Percentiles rank a stretch among this genome's conserved stretches.
Evolutionary conservation across 352 stramenopile species (phyloP).

Genomic region (Phytopythium mirpurense): DNA sequence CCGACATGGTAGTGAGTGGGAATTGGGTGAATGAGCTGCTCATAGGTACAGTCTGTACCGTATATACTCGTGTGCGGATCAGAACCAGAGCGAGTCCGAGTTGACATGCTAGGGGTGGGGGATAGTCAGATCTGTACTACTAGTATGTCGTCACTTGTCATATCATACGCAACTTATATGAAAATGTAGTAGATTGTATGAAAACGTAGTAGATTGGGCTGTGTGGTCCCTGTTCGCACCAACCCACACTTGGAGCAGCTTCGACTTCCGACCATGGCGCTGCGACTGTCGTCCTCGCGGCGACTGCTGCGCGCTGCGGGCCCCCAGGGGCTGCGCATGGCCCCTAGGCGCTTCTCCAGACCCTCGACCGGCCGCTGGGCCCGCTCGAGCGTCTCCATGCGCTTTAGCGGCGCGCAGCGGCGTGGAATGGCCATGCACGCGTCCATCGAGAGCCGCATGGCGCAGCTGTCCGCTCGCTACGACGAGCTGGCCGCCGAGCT

Average conservation of each 20-base stretch:
- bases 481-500: constrained; percentile 60
- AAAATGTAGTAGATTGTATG: no score
- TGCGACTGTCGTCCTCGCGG: not conserved
- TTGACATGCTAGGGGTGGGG: not conserved
- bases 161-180: no score
- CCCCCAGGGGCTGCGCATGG: not conserved
- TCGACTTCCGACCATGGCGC: constrained; percentile 9
- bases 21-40: not conserved
- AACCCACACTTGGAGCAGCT: no score
- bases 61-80: no score
- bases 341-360: not conserved
- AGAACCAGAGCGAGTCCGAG: constrained; percentile 4
- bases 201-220: no score
- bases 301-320: not conserved
- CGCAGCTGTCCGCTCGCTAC: constrained; percentile 53
- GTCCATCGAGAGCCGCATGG: constrained; percentile 71
- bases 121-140: no score
- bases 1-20: not conserved
- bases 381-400: not conserved
- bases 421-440: constrained; percentile 60
- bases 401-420: constrained; percentile 12
- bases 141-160: no score
- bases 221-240: no score
- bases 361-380: not conserved
- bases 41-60: no score